Conservation (phyloP, 192 early-diverging fungal species). For the Endogone sp. region DNA sequence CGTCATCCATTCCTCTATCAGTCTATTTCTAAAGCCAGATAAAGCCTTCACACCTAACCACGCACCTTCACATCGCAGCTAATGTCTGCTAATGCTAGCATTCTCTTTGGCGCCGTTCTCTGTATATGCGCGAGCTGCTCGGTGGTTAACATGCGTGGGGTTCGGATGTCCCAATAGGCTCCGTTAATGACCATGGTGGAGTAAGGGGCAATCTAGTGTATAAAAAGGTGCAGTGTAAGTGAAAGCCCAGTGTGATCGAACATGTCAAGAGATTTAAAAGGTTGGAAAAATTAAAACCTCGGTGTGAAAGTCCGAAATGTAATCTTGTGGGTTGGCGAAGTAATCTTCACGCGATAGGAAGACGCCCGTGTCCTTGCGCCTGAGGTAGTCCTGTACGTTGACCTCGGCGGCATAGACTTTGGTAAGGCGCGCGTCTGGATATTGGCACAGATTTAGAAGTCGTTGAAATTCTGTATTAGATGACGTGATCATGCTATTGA, state of each 20-base stretch:
- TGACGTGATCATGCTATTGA: no score
- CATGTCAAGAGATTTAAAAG: no score
- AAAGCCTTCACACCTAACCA: background rate
- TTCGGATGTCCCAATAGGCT: constrained; percentile 88
- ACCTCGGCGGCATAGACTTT: constrained; percentile 84
- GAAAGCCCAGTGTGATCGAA: background rate
- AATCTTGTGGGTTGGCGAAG: constrained; percentile 69
- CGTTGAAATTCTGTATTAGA: no score
- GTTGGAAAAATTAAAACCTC: constrained; percentile 36
- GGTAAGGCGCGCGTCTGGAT: constrained; percentile 55
- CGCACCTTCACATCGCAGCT: constrained; percentile 86
- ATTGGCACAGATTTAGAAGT: no score
- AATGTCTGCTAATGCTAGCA: constrained; percentile 77
- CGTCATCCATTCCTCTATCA: background rate
- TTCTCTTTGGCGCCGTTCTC: constrained; percentile 38
- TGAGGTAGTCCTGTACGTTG: constrained; percentile 74
- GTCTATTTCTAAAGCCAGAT: background rate
- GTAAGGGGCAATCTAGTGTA: constrained; percentile 82
- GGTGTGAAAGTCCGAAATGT: constrained; percentile 74
- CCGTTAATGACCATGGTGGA: constrained; percentile 87
- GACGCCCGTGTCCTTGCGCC: constrained; percentile 61
- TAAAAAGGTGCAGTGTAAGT: background rate
- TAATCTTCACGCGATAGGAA: constrained; percentile 68
- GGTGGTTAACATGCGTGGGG: constrained; percentile 86
- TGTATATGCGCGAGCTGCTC: constrained; percentile 76